Evolutionary conservation across 2,329 filamentous ascomycete genomes (phyloP), one percentile per base, ranked within the genome.

Genomic region (Colletotrichum phormii): DNA sequence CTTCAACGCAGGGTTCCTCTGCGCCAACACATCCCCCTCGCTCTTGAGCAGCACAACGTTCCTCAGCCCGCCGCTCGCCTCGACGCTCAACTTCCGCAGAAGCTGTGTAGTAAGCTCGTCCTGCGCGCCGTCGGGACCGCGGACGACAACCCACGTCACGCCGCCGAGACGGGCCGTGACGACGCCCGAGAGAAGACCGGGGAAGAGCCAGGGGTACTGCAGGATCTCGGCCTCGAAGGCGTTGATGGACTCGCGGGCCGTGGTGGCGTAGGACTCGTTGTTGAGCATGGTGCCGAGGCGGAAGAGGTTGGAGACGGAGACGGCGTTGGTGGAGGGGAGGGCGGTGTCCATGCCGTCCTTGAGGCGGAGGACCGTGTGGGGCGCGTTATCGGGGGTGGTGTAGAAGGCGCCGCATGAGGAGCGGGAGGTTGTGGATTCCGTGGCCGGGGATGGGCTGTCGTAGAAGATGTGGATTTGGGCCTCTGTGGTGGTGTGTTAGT

Each of bases 291-390:
- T 88, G 13, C 90, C 90, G 4, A 98, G 89, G 0, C 94, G 91
- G 83, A 97, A 93, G n/a, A 98, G 86, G 79, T 98, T 98, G 18
- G 90, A 89, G 0, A 94, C 94, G n/a, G 93, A 93, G 6, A 96
- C 89, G 51, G 94, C 95, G 80, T 99, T 99, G 64, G 94, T 93
- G 0, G 95, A 97, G 0, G 97, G 97, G 73, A 97, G 93, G 1
- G 95, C 92, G 5, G 94, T 94, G 81, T 99, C 97, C 89, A 98
- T 98, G 75, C 95, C 97, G 75, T 97, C 95, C 83, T 99, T 99
- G 62, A 98, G 89, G 29, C 96, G 92, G 73, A 98, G 89, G 72
- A 98, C 92, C 33, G 93, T 89, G 77, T 95, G 90, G 0, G 91
- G 85, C 11, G 92, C 90, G 54, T 87, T 82, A 13, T 86, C 83